Percentiles rank a stretch among this genome's conserved stretches.
These are phyloP conservation scores for Yarrowia hollandica DNA, from an alignment of 805 yeast species.

Conservation along the genomic window DNA sequence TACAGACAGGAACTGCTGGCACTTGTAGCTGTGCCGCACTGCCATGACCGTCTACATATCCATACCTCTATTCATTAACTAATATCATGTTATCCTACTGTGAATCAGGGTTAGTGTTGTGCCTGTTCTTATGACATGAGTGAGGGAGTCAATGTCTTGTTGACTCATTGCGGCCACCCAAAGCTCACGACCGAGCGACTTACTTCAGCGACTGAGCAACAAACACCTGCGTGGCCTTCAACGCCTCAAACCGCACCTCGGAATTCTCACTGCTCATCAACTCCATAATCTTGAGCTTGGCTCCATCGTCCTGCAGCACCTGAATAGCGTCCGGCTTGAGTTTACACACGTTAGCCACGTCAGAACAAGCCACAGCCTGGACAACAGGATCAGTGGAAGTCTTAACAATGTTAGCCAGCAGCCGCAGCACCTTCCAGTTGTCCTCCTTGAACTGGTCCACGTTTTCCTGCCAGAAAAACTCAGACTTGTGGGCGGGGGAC, in stretches of 20 bases:
- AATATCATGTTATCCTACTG: slow-evolving; percentile 7
- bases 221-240: slow-evolving; percentile 90
- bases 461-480: slow-evolving; percentile 89
- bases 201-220: slow-evolving; percentile 74
- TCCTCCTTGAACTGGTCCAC: slow-evolving; percentile 70
- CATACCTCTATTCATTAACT: slow-evolving; percentile 21
- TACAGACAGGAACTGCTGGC: too few species aligned
- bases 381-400: slow-evolving; percentile 40
- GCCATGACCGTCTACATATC: too few species aligned
- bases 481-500: slow-evolving; percentile 90
- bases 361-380: slow-evolving; percentile 66
- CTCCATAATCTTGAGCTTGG: slow-evolving; percentile 81
- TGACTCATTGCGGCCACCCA: too few species aligned
- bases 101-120: neutral
- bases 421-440: slow-evolving; percentile 69
- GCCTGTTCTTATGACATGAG: too few species aligned
- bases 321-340: slow-evolving; percentile 61
- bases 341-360: slow-evolving; percentile 61
- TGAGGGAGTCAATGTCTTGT: too few species aligned
- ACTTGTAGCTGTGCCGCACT: too few species aligned
- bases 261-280: slow-evolving; percentile 77
- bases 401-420: slow-evolving; percentile 49
- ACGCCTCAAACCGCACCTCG: slow-evolving; percentile 90
- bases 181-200: too few species aligned
- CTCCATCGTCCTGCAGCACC: slow-evolving; percentile 54